These are phyloP conservation scores for Stropharia rugosoannulata DNA, from an alignment of 768 basidiomycete genomes.

Conservation along the genomic window DNA sequence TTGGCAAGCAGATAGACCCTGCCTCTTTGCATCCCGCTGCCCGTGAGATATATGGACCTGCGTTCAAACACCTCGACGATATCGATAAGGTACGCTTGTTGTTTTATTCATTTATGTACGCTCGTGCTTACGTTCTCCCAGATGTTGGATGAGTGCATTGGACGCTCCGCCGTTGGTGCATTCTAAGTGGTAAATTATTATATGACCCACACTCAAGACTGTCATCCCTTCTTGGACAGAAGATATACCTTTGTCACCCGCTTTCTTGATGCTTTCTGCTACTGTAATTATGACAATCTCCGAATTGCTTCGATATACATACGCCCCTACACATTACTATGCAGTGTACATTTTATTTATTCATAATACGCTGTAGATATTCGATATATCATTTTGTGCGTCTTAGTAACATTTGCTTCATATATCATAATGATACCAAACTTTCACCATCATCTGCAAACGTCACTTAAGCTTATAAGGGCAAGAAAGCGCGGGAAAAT, in stretches of 20 bases:
- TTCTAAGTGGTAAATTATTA: slow-evolving; percentile 19
- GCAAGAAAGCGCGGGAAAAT: too few species aligned
- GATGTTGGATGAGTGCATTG: slow-evolving; percentile 31
- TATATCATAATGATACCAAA: too few species aligned
- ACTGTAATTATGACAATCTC: not conserved
- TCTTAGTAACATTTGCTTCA: too few species aligned
- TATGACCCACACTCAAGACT: not conserved
- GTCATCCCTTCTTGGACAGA: too few species aligned
- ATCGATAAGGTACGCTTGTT: slow-evolving; percentile 64
- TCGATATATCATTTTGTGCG: slow-evolving; percentile 1
- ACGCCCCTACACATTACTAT: not conserved
- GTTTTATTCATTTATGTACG: not conserved
- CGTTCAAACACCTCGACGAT: slow-evolving; percentile 75
- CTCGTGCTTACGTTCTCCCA: slow-evolving; percentile 8
- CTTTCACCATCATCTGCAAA: too few species aligned
- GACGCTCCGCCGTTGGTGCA: slow-evolving; percentile 27
- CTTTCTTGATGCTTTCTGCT: not conserved
- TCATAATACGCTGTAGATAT: slow-evolving; percentile 6
- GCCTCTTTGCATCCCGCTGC: slow-evolving; percentile 69
- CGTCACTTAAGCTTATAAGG: too few species aligned
- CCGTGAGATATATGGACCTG: slow-evolving; percentile 66
- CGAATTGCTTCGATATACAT: too few species aligned
- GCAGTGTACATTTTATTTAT: slow-evolving; percentile 5
- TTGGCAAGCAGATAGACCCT: slow-evolving; percentile 63
- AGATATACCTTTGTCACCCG: not conserved